Evolutionary conservation across 1,139 yeast genomes (phyloP), one percentile per base, ranked within the genome.

Genomic region (Wickerhamiella pararugosa): DNA sequence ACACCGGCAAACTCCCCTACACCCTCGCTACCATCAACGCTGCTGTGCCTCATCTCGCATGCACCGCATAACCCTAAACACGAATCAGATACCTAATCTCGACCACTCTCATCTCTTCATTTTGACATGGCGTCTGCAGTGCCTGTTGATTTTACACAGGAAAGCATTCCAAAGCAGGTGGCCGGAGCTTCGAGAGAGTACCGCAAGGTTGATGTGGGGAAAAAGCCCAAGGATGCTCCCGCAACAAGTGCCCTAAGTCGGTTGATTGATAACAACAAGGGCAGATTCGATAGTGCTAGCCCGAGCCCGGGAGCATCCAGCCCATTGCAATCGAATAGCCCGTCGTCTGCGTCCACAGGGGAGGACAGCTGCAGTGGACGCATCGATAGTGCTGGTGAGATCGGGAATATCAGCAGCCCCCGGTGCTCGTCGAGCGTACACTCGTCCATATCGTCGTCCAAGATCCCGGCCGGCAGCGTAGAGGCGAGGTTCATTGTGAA

Each of bases 11-110:
- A 15, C 21, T 15, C 3, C 21, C 21, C 21, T 15, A 15, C 21
- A 15, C 21, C 21, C 75, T 90, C 64, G 98, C 98, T 71, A 90
- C 97, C 66, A 90, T 97, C 67, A 90, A 90, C 76, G 90, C 98
- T 45, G 97, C 97, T 47, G 98, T 90, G 21, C 21, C 21, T 15
- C 21, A 15, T 15, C 21, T 15, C 21, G 21, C 21, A 15, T 15
- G 21, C 21, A 15, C 21, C 21, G 21, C 21, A 15, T 15, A 15
- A 15, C 21, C 21, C 21, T 15, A 15, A 15, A 15, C 21, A 15
- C 21, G 21, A 15, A 15, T 15, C 21, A 15, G 21, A 15, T 15
- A 15, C 21, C 21, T 15, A 15, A 15, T 15, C 21, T 15, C 21
- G 21, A 15, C 21, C 21, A 15, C 21, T 15, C 21, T 15, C 21